Base-by-base conservation (phyloP, 805 yeast species). In the Teunomyces stri region DNA sequence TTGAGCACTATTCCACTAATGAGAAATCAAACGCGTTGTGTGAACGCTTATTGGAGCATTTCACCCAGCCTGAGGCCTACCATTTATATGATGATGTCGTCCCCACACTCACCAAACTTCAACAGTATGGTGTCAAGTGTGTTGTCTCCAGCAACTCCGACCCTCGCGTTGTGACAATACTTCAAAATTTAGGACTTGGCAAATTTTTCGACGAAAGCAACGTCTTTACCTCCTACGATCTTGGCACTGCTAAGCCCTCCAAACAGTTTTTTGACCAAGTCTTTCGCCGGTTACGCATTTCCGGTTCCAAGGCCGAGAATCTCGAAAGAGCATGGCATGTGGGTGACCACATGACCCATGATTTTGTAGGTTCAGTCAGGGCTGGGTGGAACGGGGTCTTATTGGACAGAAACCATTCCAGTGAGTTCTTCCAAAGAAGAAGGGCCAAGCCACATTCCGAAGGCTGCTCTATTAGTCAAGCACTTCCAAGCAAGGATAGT, bases 371-470 rank as follows among this genome's bases (percentile, higher is more conserved):
- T 2, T 71, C 84, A 0, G 60, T 67, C 13, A 60, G 62, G 21
- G 74, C 84, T 0, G 90, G 90, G 0, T 79, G 89, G 80, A 80
- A 79, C 45, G 81, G 85, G 4, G 65, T 85, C 0, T 62, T 79
- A 20, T 46, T 83, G 3, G 86, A 82, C 56, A 68, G 87, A 54
- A 50, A 56, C 6, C 49, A 50, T 10, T 27, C 28, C 6, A 54
- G 59, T 20, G 55, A 52, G 13, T 61, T 56, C 46, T 51, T 60
- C 45, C 46, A 41, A 16, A 27, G 34, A 15, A 34, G 46, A 25
- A 42, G 35, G 10, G 29, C 33, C 35, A 22, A 35, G 13, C 39
- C 42, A 4, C 43, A 45, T 9, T 42, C 41, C 3, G 44, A 49
- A 15, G 48, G 43, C 35, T 54, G 51, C 43, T 52, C 43, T 25